phyloP scores from a whole-genome alignment of 345 rosid species.

The Xanthoceras sorbifolium region DNA sequence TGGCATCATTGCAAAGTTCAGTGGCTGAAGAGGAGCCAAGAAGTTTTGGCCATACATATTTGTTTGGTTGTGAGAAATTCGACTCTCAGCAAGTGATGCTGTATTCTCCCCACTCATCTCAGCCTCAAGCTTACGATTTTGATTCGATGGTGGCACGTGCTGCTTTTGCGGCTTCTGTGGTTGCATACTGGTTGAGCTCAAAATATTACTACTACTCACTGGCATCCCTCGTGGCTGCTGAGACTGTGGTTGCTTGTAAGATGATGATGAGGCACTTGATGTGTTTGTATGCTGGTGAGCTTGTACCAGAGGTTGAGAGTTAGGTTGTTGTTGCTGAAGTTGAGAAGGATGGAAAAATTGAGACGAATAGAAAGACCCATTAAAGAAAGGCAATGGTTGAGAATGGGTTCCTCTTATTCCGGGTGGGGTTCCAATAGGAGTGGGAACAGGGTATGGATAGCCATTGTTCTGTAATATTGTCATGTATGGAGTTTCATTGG shows the following conservation, averaged over 20 bases:
- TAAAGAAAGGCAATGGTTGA: slow-evolving; percentile 50
- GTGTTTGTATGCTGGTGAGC: slow-evolving; percentile 39
- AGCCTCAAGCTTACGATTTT: slow-evolving; percentile 41
- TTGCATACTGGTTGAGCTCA: slow-evolving; percentile 34
- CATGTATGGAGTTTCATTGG: slow-evolving; percentile 46
- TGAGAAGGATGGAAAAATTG: slow-evolving; percentile 54
- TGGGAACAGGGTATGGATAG: slow-evolving; percentile 39
- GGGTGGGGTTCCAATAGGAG: slow-evolving; percentile 37
- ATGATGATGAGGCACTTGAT: slow-evolving; percentile 49
- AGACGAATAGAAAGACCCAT: slow-evolving; percentile 52
- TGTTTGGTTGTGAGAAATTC: slow-evolving; percentile 29
- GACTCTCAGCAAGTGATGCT: slow-evolving; percentile 22
- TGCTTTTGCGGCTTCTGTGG: slow-evolving; percentile 32
- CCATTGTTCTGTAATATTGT: slow-evolving; percentile 51
- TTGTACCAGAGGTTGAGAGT: slow-evolving; percentile 24
- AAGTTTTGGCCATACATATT: slow-evolving; percentile 43
- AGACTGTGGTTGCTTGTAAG: slow-evolving; percentile 40
- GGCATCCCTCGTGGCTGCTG: slow-evolving; percentile 31
- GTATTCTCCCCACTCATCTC: slow-evolving; percentile 37
- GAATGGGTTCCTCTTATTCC: slow-evolving; percentile 38
- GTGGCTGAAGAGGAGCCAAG: slow-evolving; percentile 39
- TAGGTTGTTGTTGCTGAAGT: slow-evolving; percentile 44
- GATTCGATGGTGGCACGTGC: slow-evolving; percentile 24
- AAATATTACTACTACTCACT: slow-evolving; percentile 24
- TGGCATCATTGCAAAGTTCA: slow-evolving; percentile 43